phyloP scores from a whole-genome alignment of 2,329 filamentous ascomycete genomes.

The Teratosphaeria pseudoeucalypti region DNA sequence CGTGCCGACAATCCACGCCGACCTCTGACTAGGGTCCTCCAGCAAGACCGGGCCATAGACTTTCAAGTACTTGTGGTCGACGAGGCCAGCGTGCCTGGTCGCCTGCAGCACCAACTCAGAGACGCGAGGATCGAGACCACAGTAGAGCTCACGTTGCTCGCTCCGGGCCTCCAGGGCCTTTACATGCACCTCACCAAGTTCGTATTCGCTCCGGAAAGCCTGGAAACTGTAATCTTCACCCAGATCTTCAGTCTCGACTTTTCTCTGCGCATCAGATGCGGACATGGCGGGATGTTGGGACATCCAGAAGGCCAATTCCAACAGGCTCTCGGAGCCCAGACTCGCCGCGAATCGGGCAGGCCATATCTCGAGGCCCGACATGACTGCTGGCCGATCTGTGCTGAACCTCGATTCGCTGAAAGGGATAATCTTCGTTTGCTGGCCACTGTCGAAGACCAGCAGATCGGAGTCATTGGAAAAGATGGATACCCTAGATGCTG shows the following conservation, averaged over 20 bases:
- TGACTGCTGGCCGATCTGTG: not conserved
- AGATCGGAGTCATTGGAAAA: slow-evolving; percentile 85
- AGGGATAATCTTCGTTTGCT: slow-evolving; percentile 53
- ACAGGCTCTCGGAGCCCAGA: slow-evolving; percentile 33
- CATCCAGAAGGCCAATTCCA: slow-evolving; percentile 33
- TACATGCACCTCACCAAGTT: not conserved
- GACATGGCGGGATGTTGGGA: slow-evolving; percentile 22
- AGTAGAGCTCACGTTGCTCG: not conserved
- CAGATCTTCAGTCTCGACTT: not conserved
- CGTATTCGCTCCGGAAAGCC: not conserved
- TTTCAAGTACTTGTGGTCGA: slow-evolving; percentile 19
- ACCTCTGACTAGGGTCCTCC: slow-evolving; percentile 33
- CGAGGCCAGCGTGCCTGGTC: slow-evolving; percentile 1
- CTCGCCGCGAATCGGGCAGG: slow-evolving; percentile 34
- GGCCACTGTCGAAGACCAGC: slow-evolving; percentile 60
- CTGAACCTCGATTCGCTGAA: slow-evolving; percentile 34
- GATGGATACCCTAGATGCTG: slow-evolving; percentile 34
- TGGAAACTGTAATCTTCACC: not conserved
- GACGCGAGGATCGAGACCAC: slow-evolving; percentile 4
- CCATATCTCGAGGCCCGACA: slow-evolving; percentile 27
- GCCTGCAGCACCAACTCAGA: slow-evolving; percentile 10
- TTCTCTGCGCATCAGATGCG: not conserved
- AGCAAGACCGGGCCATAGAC: slow-evolving; percentile 58
- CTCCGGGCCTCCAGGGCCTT: not conserved
- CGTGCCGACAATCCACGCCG: slow-evolving; percentile 32